Evolutionary conservation across 768 basidiomycete species (phyloP), one percentile per base, ranked within the genome.

Genomic region (Lentinus brumalis): DNA sequence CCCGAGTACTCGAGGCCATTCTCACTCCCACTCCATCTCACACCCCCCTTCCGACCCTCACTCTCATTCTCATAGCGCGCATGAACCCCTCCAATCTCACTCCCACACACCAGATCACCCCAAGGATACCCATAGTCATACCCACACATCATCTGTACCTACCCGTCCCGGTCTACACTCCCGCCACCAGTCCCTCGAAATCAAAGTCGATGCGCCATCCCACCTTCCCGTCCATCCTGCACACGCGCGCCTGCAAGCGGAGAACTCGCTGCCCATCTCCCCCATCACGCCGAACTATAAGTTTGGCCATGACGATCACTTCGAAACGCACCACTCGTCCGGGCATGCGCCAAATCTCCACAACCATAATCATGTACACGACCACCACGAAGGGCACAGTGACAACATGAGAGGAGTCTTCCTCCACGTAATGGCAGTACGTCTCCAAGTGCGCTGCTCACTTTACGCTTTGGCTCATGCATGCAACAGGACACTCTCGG

Each of bases 321-420:
- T 77, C 55, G 75, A 74, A 26, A 73, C 77, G 46, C 77, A 79
- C 64, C 81, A 83, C 61, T 47, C 63, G 21, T 62, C 71, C 21
- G 71, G 69, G 30, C 78, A 78, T 56, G 67, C 70, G 14, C 79
- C 79, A 5, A 82, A 83, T 65, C 64, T 78, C 51, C 82, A 84
- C 63, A 75, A 81, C 50, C 85, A 87, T 71, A 73, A 75, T 3
- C 86, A 83, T 67, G 73, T 75, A 11, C 74, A 74, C 61, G 71
- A 72, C 18, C 74, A 77, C 46, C 89, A 88, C 66, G 90, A 94
- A 73, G 89, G 92, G 0, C 94, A 96, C 69, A 94, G 92, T 74
- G 94, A 98, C 73, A 99, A 99, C 72, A 99, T 99, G 97, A 90
- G 95, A 38, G 97, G 97, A 16, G 95, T 99, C 67, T 99, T 99